Percentiles rank a stretch among this genome's conserved stretches.
These are phyloP conservation scores for Aspergillus fructus DNA, from an alignment of 2,329 filamentous ascomycete species.

Conservation along the genomic window DNA sequence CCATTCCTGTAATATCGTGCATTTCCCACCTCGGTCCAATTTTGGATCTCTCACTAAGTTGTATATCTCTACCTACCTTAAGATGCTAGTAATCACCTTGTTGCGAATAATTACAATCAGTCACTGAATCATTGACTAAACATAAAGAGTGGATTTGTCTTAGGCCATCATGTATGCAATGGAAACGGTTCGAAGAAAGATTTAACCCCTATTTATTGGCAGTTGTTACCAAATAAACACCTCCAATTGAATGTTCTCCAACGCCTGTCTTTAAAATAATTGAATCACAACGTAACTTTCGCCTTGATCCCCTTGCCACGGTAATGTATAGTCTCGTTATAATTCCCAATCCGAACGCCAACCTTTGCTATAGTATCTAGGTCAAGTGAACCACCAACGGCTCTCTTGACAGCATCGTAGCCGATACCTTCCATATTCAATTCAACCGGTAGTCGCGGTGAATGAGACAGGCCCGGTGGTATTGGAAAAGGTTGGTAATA, in stretches of 20 bases:
- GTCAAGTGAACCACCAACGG: conserved; percentile 75
- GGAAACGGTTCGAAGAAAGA: no score
- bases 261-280: not conserved
- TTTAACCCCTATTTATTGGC: no score
- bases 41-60: not conserved
- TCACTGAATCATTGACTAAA: not conserved
- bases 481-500: conserved; percentile 74
- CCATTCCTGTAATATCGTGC: conserved; percentile 1
- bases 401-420: conserved; percentile 76
- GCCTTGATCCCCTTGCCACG: conserved; percentile 69
- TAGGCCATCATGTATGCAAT: no score
- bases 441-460: conserved; percentile 76
- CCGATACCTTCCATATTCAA: conserved; percentile 77
- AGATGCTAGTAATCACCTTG: not conserved
- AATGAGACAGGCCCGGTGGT: conserved; percentile 69
- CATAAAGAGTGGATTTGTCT: no score
- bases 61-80: not conserved
- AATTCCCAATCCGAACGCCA: conserved; percentile 70
- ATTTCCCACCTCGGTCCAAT: not conserved
- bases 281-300: conserved; percentile 47
- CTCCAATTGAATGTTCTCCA: not conserved
- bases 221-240: no score
- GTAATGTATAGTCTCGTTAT: conserved; percentile 72
- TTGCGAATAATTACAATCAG: not conserved
- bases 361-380: conserved; percentile 77